Evolutionary conservation across 345 rosid species (phyloP).

Genomic region (Eucalyptus curtisii): DNA sequence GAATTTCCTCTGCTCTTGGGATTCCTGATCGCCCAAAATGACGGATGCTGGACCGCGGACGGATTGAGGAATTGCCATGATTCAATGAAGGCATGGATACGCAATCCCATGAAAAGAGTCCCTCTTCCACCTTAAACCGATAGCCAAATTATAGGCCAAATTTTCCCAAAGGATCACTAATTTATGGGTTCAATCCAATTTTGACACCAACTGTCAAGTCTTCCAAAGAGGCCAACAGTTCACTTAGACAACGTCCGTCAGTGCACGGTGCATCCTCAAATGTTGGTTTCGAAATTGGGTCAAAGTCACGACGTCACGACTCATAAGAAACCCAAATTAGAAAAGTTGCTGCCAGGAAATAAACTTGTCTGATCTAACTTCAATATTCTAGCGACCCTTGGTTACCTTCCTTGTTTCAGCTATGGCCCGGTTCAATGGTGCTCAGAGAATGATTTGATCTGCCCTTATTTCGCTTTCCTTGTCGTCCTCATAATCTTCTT

Average conservation of each 20-base stretch:
- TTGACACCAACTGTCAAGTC: background rate
- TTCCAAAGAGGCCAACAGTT: background rate
- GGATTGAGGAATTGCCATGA: background rate
- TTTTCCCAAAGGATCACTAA: background rate
- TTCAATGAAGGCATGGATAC: background rate
- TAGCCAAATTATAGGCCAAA: background rate
- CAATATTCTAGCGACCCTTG: background rate
- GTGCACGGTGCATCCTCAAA: background rate
- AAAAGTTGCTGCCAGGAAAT: background rate
- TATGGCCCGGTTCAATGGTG: background rate
- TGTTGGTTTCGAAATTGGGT: background rate
- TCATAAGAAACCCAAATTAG: background rate
- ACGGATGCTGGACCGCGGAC: background rate
- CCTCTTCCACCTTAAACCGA: background rate
- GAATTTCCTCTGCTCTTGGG: background rate
- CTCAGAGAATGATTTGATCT: background rate
- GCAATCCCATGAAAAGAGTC: background rate
- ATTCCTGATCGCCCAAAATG: background rate
- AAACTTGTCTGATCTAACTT: background rate
- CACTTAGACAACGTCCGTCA: background rate
- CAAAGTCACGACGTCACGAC: background rate
- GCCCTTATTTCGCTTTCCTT: background rate
- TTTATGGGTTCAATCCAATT: background rate
- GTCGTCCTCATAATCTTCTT: background rate
- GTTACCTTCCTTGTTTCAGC: background rate